Evolutionary conservation across 805 yeast species (phyloP), one percentile per base, ranked within the genome.

Genomic region (Komagataella phaffii): DNA sequence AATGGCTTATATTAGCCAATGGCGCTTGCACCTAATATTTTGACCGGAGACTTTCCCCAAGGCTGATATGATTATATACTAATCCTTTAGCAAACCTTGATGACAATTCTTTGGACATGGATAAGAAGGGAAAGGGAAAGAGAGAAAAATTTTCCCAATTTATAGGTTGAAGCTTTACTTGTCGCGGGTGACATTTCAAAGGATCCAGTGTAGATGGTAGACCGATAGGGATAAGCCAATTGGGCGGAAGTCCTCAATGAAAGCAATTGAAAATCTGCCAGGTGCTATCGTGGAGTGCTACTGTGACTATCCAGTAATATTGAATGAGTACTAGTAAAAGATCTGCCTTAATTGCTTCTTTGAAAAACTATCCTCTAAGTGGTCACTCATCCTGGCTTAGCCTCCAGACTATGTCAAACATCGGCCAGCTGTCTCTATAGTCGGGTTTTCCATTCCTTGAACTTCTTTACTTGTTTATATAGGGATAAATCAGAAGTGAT

Each of bases 11-110:
- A 6, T 54, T 56, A 56, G 49, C 54, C 18, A 17, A 59, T 58
- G 61, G 66, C 82, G 81, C 81, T 88, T 88, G 84, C 80, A 71
- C 69, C 65, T 55, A 49, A 57, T 36, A 53, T 54, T 17, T 65
- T 68, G 85, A 85, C 85, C 79, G 89, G 88, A 83, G 89, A 83
- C 89, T 83, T 83, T 83, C 88, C 89, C 89, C 88, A 77, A 82
- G 81, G 85, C 85, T 64, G 53, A 54, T 54, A 53, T 59, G 51
- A 50, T 30, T 12, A 12, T 5, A 17, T n/a, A 14, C 23, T 21
- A 17, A 47, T 70, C 80, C 75, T 73, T 79, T 56, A 72, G 87
- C 65, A 66, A 67, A 82, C 87, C 81, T 82, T 81, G 88, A 77
- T 64, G 80, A 80, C 86, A 81, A 82, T 79, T 82, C 87, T 82